Percentiles rank a stretch among this genome's conserved stretches.
phyloP scores from a whole-genome alignment of 495 filamentous ascomycete species.

The Penicillium cinerascens region DNA sequence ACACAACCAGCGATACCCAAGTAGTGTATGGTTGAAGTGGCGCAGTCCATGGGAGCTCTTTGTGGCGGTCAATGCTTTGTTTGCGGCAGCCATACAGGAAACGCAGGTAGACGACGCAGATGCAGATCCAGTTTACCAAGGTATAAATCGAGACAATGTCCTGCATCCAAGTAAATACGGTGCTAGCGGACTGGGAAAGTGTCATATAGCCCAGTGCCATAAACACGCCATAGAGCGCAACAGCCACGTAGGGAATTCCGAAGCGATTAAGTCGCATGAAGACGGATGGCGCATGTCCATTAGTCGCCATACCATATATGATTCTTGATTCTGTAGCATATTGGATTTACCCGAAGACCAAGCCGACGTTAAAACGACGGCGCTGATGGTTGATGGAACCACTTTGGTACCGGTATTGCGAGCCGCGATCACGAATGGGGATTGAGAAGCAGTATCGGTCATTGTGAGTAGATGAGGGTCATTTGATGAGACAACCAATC shows the following conservation, averaged over 20 bases:
- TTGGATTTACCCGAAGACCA: slow-evolving; percentile 47
- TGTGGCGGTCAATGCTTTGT: slow-evolving; percentile 40
- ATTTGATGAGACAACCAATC: slow-evolving; percentile 47
- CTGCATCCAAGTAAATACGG: slow-evolving; percentile 57
- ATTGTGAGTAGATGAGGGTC: slow-evolving; percentile 40
- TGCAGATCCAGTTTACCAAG: slow-evolving; percentile 54
- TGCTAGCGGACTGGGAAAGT: slow-evolving; percentile 46
- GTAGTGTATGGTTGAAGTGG: slow-evolving; percentile 49
- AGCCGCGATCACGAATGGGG: slow-evolving; percentile 54
- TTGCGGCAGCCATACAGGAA: slow-evolving; percentile 51
- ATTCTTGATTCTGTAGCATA: slow-evolving; percentile 44
- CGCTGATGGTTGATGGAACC: slow-evolving; percentile 50
- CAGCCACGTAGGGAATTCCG: slow-evolving; percentile 55
- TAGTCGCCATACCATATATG: slow-evolving; percentile 39
- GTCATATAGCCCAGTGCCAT: slow-evolving; percentile 57
- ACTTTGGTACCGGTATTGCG: slow-evolving; percentile 33
- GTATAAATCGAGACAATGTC: slow-evolving; percentile 50
- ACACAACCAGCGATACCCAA: slow-evolving; percentile 45
- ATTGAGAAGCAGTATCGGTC: slow-evolving; percentile 36
- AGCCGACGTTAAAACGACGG: slow-evolving; percentile 43
- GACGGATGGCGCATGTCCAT: slow-evolving; percentile 38
- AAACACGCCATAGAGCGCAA: slow-evolving; percentile 44
- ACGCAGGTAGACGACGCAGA: slow-evolving; percentile 50
- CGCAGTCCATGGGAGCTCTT: slow-evolving; percentile 50
- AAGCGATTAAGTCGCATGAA: slow-evolving; percentile 55